Evolutionary conservation across 768 basidiomycete species (phyloP), one percentile per base, ranked within the genome.

Genomic region (Hortiboletus campestris): DNA sequence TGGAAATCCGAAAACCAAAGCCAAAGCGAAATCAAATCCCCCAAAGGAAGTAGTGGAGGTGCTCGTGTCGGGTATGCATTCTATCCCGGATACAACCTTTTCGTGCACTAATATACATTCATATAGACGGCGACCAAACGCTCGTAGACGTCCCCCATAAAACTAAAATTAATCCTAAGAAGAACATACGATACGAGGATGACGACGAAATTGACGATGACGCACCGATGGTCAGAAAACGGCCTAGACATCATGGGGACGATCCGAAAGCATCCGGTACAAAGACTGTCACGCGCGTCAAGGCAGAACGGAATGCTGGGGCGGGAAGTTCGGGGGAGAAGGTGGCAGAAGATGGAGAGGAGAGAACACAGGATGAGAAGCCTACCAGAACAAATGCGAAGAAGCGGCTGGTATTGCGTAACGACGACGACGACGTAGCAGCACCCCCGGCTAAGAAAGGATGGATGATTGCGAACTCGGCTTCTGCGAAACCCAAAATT

Each of bases 51-150:
- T 54, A 17, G 38, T 58, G 29, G 56, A 61, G 13, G 32, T 53
- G 9, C 47, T 55, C 11, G 45, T 19, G 19, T 66, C 63, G 1
- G 66, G 66, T 58, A 49, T 19, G 58, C n/a, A 32, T 28, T 39
- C 17, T 14, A 16, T 46, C 12, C 16, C 28, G 2, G 9, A 46
- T 12, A n/a, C 1, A 6, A n/a, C 2, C 14, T 28, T 41, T 25
- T 32, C 10, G 3, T 2, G 6, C 14, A 32, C 39, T 52, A 0
- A 50, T 49, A 39, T 32, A 13, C 16, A 19, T 20, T 17, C 57
- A 48, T 51, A 20, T 28, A 70, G 69, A 70, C 40, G 70, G 68
- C 32, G 70, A 72, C 10, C 50, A 28, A 39, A 66, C 61, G 2
- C 64, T 70, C 1, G 66, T 68, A 12, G 68, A 70, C 10, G 58